phyloP scores from a whole-genome alignment of 805 yeast genomes.

The Pichia paraexigua region DNA sequence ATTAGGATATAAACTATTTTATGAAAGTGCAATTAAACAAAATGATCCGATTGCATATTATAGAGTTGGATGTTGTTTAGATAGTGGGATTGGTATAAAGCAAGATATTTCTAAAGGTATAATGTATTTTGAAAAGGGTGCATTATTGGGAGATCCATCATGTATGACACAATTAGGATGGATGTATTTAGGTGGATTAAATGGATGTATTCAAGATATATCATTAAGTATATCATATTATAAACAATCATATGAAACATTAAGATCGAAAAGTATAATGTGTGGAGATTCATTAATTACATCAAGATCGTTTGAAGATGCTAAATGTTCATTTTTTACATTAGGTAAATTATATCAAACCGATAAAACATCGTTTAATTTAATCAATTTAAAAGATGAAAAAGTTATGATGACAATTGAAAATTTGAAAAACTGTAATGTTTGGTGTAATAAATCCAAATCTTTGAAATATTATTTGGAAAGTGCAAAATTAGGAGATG shows the following conservation, averaged over 20 bases:
- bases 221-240: slow-evolving; percentile 23
- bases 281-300: slow-evolving; percentile 28
- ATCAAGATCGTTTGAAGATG: slow-evolving; percentile 27
- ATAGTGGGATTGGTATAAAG: slow-evolving; percentile 51
- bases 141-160: slow-evolving; percentile 50
- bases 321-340: slow-evolving; percentile 29
- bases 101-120: slow-evolving; percentile 40
- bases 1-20: slow-evolving; percentile 54
- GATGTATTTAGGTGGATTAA: slow-evolving; percentile 41
- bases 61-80: slow-evolving; percentile 64
- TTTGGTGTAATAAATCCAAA: slow-evolving; percentile 29
- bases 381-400: slow-evolving; percentile 15
- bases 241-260: slow-evolving; percentile 21
- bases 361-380: slow-evolving; percentile 24
- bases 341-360: slow-evolving; percentile 31
- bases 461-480: slow-evolving; percentile 47
- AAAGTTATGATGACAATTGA: slow-evolving; percentile 28
- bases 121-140: slow-evolving; percentile 50
- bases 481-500: slow-evolving; percentile 53
- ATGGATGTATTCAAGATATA: slow-evolving; percentile 24
- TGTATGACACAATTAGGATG: slow-evolving; percentile 73
- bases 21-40: slow-evolving; percentile 44
- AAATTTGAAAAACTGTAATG: slow-evolving; percentile 26
- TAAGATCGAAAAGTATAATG: slow-evolving; percentile 21
- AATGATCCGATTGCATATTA: slow-evolving; percentile 56